Base-by-base conservation (phyloP, 148 eudicot species). In the Dianthus caryophyllus region DNA sequence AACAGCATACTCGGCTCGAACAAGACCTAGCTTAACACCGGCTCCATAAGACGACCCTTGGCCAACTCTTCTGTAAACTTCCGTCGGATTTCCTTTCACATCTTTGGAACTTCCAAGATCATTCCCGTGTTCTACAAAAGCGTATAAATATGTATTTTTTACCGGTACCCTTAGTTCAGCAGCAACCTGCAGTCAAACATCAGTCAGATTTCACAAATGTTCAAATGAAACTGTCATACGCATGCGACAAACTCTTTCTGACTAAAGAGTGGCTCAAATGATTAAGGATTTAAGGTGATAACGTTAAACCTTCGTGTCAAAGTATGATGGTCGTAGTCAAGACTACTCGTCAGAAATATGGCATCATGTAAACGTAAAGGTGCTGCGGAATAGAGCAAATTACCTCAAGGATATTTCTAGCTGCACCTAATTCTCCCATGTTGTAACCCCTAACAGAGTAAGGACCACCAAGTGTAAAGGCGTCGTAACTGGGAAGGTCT, bases 391-490 rank as follows among this genome's bases (percentile, higher is more conserved):
- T 54, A 53, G 39, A 61, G 55, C 21, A 38, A 54, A 68, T 10
- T 80, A 94, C 98, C 98, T 94, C 99, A 20, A 94, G 90, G 53
- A 90, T 88, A 76, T 84, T 88, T 81, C 97, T 82, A 39, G 99
- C 99, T 61, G 99, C 99, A 77, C 97, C 99, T 43, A 94, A 73
- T 80, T 94, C 99, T 38, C 99, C 99, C 99, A 94, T 90, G 85
- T 88, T 90, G 75, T 94, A 94, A 74, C 99, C 99, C 67, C 99
- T 81, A n/a, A 94, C 99, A 13, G 99, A 94, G 63, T 94, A 94
- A 49, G 99, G 99, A 11, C 99, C 99, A 13, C 99, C 99, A 27
- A 94, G 90, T 39, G 95, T 85, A 48, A 94, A 94, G 50, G 99
- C 96, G 76, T 94, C 97, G 71, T 94, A 90, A 70, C 96, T 90